Evolutionary conservation across 805 yeast species (phyloP).

Genomic region (Hanseniaspora singularis): DNA sequence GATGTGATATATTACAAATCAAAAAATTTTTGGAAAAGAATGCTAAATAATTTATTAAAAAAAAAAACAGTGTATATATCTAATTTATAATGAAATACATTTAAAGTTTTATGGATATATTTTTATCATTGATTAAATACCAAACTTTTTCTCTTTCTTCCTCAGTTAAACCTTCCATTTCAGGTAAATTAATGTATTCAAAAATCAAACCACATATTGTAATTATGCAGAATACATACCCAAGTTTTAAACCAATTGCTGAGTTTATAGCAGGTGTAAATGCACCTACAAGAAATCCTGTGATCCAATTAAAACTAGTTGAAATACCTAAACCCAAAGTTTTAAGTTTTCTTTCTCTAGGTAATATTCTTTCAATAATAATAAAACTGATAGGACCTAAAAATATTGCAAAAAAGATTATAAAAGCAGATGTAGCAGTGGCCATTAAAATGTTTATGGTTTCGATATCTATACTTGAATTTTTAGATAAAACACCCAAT

Average conservation of each 20-base stretch:
- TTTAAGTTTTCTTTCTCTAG: constrained; percentile 42
- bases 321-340: constrained; percentile 52
- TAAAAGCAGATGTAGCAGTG: constrained; percentile 49
- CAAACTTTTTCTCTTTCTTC: constrained; percentile 6
- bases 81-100: no score
- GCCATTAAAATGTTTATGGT: constrained; percentile 51
- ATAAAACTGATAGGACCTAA: constrained; percentile 65
- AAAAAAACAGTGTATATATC: no score
- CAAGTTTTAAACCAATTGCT: constrained; percentile 51
- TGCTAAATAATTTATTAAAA: neutral
- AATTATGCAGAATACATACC: constrained; percentile 46
- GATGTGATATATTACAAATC: constrained; percentile 40
- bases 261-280: constrained; percentile 55
- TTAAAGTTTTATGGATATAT: no score
- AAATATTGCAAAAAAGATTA: constrained; percentile 56
- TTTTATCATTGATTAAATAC: neutral
- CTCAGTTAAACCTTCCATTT: constrained; percentile 34
- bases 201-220: constrained; percentile 39
- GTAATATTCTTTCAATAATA: constrained; percentile 55
- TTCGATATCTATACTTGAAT: constrained; percentile 29
- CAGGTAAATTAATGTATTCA: constrained; percentile 43
- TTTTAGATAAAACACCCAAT: constrained; percentile 40
- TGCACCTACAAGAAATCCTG: constrained; percentile 52
- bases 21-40: neutral
- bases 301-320: constrained; percentile 52